A percentile compares a stretch with the other conserved stretches of the same genome.
Evolutionary conservation across 2,329 filamentous ascomycete genomes (phyloP).

Genomic region (Tolypocladium guangdongense): DNA sequence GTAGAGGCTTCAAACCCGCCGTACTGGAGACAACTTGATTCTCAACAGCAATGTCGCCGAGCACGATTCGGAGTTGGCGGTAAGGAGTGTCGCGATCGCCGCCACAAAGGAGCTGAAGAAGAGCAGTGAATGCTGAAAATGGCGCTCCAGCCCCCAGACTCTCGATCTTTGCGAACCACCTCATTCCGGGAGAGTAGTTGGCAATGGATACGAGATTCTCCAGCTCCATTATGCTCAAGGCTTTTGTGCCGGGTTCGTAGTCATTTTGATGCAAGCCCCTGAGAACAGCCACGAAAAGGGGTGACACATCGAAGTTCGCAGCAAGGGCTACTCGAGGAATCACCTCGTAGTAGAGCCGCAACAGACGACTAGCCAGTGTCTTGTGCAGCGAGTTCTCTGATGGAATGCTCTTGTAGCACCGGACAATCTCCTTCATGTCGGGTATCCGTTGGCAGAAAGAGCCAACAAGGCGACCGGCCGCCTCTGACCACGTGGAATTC

Average conservation of each 20-base stretch:
- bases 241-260: constrained; percentile 36
- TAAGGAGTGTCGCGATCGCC: constrained; percentile 18
- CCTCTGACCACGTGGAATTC: constrained; percentile 54
- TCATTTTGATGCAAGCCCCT: constrained; percentile 45
- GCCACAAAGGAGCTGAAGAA: constrained; percentile 40
- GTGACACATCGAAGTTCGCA: constrained; percentile 80
- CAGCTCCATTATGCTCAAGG: constrained; percentile 60
- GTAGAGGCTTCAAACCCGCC: constrained; percentile 36
- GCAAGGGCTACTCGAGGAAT: constrained; percentile 69
- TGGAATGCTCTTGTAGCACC: constrained; percentile 58
- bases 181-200: constrained; percentile 69
- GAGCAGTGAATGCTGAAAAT: constrained; percentile 57
- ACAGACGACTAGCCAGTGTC: constrained; percentile 65
- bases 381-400: constrained; percentile 63
- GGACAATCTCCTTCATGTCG: constrained; percentile 68
- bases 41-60: constrained; percentile 52
- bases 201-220: constrained; percentile 75
- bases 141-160: constrained; percentile 33
- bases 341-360: constrained; percentile 77
- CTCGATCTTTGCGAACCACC: constrained; percentile 75
- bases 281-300: constrained; percentile 60
- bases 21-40: constrained; percentile 51
- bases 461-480: constrained; percentile 53
- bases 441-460: constrained; percentile 73
- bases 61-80: constrained; percentile 40